Conservation (phyloP, 768 basidiomycete species). For the Pleurotus djamor region DNA sequence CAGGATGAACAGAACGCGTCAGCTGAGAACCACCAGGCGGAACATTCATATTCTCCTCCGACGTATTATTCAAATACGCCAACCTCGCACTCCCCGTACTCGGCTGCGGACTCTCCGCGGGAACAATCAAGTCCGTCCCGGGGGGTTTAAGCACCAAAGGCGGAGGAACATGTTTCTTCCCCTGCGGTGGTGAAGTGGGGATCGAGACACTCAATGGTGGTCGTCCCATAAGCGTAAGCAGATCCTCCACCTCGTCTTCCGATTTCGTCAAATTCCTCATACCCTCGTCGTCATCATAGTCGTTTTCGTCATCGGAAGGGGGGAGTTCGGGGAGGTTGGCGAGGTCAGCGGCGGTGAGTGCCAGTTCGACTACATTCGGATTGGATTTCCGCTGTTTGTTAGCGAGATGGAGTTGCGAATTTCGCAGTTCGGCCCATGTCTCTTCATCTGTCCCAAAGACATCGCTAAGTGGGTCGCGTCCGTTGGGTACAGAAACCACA, state of each 20-base stretch:
- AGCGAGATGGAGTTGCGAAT: constrained; percentile 22
- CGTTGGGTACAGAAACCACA: constrained; percentile 28
- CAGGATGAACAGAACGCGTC: too few species aligned
- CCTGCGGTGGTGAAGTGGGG: constrained; percentile 33
- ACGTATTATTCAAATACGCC: constrained; percentile 42
- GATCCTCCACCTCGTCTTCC: constrained; percentile 38
- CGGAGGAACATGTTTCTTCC: constrained; percentile 50
- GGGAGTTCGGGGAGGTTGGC: constrained; percentile 20
- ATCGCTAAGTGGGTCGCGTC: constrained; percentile 53
- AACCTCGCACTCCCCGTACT: constrained; percentile 35
- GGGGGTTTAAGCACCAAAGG: constrained; percentile 49
- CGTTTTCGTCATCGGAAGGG: constrained; percentile 18
- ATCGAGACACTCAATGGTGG: constrained; percentile 30
- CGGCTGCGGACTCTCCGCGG: constrained; percentile 33
- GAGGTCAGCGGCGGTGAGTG: constrained; percentile 43
- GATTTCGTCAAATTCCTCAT: constrained; percentile 26
- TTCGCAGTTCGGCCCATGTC: constrained; percentile 55
- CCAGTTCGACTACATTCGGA: constrained; percentile 51
- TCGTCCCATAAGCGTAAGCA: constrained; percentile 38
- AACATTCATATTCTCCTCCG: constrained; percentile 10
- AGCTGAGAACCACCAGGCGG: too few species aligned
- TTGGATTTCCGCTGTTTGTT: constrained; percentile 22
- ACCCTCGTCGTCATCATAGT: constrained; percentile 13
- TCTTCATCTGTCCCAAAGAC: constrained; percentile 68
- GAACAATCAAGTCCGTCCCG: constrained; percentile 26